Conservation (phyloP, 2,329 filamentous ascomycete genomes). For the Chaetomium sp. region DNA sequence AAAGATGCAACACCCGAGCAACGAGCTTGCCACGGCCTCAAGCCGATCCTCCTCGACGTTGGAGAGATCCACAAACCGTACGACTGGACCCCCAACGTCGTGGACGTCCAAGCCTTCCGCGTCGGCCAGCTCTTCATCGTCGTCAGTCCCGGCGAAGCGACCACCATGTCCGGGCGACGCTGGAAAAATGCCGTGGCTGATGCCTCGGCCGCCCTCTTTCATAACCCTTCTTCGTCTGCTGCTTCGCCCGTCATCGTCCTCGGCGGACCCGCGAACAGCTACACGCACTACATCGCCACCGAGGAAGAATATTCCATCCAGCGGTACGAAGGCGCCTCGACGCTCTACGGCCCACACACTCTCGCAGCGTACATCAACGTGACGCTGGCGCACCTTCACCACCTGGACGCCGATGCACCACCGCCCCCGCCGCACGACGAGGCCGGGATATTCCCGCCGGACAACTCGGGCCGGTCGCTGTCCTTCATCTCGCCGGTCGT, state of each 20-base stretch:
- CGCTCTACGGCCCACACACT: conserved; percentile 76
- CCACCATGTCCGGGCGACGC: conserved; percentile 83
- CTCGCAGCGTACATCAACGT: conserved; percentile 84
- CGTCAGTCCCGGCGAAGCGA: conserved; percentile 79
- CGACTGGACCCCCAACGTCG: conserved; percentile 83
- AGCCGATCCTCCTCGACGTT: conserved; percentile 82
- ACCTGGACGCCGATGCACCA: conserved; percentile 48
- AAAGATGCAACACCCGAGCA: conserved; percentile 66
- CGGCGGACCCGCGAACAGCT: conserved; percentile 84
- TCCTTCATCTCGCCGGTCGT: conserved; percentile 77
- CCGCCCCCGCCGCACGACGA: conserved; percentile 31
- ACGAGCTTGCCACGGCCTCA: conserved; percentile 67
- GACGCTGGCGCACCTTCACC: conserved; percentile 64
- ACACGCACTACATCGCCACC: conserved; percentile 76
- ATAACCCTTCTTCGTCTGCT: conserved; percentile 16
- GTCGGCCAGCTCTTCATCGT: conserved; percentile 81
- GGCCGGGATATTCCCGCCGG: conserved; percentile 60
- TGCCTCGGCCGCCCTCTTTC: conserved; percentile 40
- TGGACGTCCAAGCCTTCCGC: conserved; percentile 79
- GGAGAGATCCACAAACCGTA: conserved; percentile 75
- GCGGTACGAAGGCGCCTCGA: conserved; percentile 92
- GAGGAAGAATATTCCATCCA: conserved; percentile 76
- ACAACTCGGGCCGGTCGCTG: conserved; percentile 69
- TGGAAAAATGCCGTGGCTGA: conserved; percentile 68
- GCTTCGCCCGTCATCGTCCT: conserved; percentile 64